Conservation (phyloP, 495 filamentous ascomycete genomes). For the Bacidia gigantensis region DNA sequence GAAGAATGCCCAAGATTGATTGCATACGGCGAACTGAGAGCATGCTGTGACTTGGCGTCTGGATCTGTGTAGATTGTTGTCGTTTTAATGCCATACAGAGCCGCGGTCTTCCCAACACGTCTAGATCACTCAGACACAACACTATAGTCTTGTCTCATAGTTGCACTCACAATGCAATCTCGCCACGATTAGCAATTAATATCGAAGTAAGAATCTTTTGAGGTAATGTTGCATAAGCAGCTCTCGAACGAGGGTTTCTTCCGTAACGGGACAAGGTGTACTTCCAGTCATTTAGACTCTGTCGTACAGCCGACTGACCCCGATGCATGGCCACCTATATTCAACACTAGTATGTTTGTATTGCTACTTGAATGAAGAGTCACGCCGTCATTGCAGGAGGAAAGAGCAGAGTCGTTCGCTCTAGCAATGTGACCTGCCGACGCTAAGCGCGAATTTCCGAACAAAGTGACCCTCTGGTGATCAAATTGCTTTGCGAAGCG, state of each 20-base stretch:
- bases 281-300: neutral
- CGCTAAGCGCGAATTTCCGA: no score
- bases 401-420: no score
- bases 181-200: conserved; percentile 90
- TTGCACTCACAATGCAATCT: conserved; percentile 66
- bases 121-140: conserved; percentile 22
- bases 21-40: conserved; percentile 64
- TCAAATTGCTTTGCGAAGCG: no score
- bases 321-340: neutral
- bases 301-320: neutral
- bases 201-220: conserved; percentile 60
- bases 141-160: neutral
- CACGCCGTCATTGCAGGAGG: no score
- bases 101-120: conserved; percentile 75
- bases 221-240: neutral
- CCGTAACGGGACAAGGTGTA: neutral
- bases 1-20: conserved; percentile 68
- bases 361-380: no score
- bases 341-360: neutral
- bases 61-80: conserved; percentile 93
- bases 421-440: no score
- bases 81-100: conserved; percentile 77
- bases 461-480: no score
- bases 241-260: neutral
- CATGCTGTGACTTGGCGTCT: conserved; percentile 78